Evolutionary conservation across 2,329 filamentous ascomycete species (phyloP).

Genomic region (Hypoxylon sp.): DNA sequence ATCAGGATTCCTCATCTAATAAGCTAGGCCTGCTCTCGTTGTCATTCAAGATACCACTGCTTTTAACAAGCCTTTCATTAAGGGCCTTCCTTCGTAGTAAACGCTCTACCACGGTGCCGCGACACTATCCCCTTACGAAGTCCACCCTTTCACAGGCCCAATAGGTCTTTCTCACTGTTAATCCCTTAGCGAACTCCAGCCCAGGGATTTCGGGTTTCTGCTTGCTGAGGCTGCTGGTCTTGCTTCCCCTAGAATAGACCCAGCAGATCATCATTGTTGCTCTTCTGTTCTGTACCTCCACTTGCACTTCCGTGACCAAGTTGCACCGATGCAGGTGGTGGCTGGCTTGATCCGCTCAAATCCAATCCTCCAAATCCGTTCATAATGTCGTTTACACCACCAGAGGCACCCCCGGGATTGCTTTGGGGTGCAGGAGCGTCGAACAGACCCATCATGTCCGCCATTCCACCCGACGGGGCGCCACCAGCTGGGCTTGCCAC

Average conservation of each 20-base stretch:
- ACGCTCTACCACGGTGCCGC: neutral
- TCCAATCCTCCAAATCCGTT: constrained; percentile 88
- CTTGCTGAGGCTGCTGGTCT: neutral
- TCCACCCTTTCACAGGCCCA: constrained; percentile 25
- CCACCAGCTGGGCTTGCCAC: constrained; percentile 71
- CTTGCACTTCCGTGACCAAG: constrained; percentile 57
- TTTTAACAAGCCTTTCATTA: constrained; percentile 10
- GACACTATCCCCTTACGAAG: neutral
- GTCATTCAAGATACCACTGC: constrained; percentile 23
- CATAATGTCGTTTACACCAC: constrained; percentile 78
- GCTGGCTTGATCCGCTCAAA: constrained; percentile 74
- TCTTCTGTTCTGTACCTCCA: constrained; percentile 61
- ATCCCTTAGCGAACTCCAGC: neutral
- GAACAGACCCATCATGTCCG: constrained; percentile 78
- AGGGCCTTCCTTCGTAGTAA: neutral
- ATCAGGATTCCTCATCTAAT: constrained; percentile 28
- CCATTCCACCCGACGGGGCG: constrained; percentile 63
- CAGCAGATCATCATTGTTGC: constrained; percentile 71
- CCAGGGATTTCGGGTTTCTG: constrained; percentile 18
- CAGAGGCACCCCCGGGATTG: constrained; percentile 56
- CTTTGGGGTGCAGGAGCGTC: constrained; percentile 71
- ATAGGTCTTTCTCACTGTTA: neutral
- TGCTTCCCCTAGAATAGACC: constrained; percentile 64
- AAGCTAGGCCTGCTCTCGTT: constrained; percentile 27
- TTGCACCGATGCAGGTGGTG: constrained; percentile 74